phyloP scores from a whole-genome alignment of 495 filamentous ascomycete species.

The Daldinia loculata region DNA sequence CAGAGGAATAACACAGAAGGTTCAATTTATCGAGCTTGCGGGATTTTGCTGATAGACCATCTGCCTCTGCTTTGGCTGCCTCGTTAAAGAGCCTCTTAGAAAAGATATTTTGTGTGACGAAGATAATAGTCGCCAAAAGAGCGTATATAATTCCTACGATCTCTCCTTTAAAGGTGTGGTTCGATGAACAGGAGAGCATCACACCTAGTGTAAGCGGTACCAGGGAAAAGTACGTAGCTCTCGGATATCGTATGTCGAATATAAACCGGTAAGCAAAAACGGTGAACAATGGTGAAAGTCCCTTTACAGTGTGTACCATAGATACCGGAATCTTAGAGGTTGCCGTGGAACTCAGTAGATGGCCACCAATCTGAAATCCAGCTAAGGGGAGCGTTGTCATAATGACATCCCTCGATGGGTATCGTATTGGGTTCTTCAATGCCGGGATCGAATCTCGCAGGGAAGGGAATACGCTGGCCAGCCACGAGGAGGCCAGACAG shows the following conservation, averaged over 20 bases:
- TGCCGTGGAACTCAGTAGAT: conserved; percentile 91
- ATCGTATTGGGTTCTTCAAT: conserved; percentile 80
- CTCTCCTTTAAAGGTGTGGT: conserved; percentile 76
- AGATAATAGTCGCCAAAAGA: conserved; percentile 86
- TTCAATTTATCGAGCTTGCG: conserved; percentile 97
- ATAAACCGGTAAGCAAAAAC: conserved; percentile 91
- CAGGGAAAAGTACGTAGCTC: conserved; percentile 89
- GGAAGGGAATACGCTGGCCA: conserved; percentile 73
- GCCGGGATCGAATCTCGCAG: conserved; percentile 76
- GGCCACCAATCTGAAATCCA: conserved; percentile 90
- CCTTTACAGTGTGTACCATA: conserved; percentile 98
- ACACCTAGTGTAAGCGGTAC: conserved; percentile 92
- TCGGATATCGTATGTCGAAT: conserved; percentile 87
- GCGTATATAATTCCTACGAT: conserved; percentile 88
- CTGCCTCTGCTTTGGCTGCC: conserved; percentile 79
- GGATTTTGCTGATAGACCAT: conserved; percentile 62
- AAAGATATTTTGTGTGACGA: conserved; percentile 99
- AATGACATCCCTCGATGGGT: conserved; percentile 84
- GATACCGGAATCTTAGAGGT: conserved; percentile 95
- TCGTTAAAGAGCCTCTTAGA: conserved; percentile 99
- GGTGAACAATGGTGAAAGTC: conserved; percentile 95
- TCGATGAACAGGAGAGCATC: conserved; percentile 92
- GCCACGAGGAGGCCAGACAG: conserved; percentile 80
- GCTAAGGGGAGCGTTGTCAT: conserved; percentile 87
- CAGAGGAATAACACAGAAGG: conserved; percentile 93